Conservation (phyloP, 2,329 filamentous ascomycete species). For the Metarhizium robertsii region DNA sequence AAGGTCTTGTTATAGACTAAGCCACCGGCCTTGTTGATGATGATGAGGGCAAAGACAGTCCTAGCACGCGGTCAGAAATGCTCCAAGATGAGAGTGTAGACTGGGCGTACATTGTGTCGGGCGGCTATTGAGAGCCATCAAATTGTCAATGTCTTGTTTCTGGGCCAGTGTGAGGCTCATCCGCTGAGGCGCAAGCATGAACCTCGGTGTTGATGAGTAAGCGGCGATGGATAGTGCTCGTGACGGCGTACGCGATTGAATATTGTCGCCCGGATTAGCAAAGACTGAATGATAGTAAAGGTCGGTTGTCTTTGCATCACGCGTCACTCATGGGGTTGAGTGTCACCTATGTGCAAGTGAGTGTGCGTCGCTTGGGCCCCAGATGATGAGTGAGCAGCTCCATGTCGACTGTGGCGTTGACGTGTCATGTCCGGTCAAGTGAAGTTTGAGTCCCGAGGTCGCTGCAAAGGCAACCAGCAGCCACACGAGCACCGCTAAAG, state of each 20-base stretch:
- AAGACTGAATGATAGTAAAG: background rate
- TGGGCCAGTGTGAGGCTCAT: slow-evolving; percentile 9
- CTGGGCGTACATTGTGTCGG: background rate
- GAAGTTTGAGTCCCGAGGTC: background rate
- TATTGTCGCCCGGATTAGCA: background rate
- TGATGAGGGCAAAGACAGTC: slow-evolving; percentile 90
- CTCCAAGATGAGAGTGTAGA: background rate
- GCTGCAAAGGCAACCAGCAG: background rate
- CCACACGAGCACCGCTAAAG: background rate
- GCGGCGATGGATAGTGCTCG: background rate
- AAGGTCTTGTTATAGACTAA: slow-evolving; percentile 95
- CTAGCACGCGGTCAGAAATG: slow-evolving; percentile 34
- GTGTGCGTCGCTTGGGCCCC: too few relatives aligned
- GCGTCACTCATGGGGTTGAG: background rate
- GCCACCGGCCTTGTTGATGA: slow-evolving; percentile 98
- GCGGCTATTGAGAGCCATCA: background rate
- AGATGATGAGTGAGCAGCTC: too few relatives aligned
- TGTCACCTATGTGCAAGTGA: too few relatives aligned
- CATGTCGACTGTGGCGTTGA: too few relatives aligned
- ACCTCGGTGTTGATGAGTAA: background rate
- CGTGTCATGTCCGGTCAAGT: background rate
- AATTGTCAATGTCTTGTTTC: background rate
- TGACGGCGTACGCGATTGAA: background rate
- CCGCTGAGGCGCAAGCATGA: slow-evolving; percentile 6
- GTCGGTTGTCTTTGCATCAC: background rate